Base-by-base conservation (phyloP, 139 green algal species). In the Chlamydomonas asymmetrica region DNA sequence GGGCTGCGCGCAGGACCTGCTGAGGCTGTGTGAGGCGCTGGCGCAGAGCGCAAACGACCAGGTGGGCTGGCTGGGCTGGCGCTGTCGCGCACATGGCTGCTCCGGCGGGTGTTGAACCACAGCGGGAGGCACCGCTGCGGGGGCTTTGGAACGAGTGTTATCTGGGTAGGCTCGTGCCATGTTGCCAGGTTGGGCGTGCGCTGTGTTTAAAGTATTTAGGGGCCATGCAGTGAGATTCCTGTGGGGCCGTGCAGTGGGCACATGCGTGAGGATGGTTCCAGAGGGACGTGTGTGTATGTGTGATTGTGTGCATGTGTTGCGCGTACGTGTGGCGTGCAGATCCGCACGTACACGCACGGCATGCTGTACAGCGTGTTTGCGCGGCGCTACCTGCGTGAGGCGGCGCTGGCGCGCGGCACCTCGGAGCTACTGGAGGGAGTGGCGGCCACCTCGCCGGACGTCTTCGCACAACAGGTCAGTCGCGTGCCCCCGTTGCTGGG, bases 301-400 rank as follows among this genome's bases (percentile, higher is more conserved):
- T n/a, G n/a, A n/a, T n/a, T n/a, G n/a, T n/a, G n/a, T n/a, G n/a
- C n/a, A n/a, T 57, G 20, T 57, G 49, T 57, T 57, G 49, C n/a
- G 43, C 48, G n/a, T n/a, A n/a, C n/a, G n/a, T n/a, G n/a, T n/a
- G n/a, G n/a, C 10, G 40, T 37, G 9, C 64, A 86, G 75, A 49
- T 83, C 9, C 75, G 76, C n/a, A 83, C 81, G 18, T 86, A 86
- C 66, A 29, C 81, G 1, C 56, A 83, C 41, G 81, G 81, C 57
- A 86, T 50, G 4, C 71, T 86, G 65, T 86, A 83, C 81, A 74
- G 54, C 13, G 22, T 82, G n/a, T 66, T 84, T 48, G 32, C 23
- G 0, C 49, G 38, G 3, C 1, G 37, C 20, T 35, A 27, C n/a
- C 29, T 84, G 16, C 79, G 79, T 5, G 35, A 78, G 4, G 73